phyloP scores from a whole-genome alignment of 148 eudicot species.

The Arbutus unedo region DNA sequence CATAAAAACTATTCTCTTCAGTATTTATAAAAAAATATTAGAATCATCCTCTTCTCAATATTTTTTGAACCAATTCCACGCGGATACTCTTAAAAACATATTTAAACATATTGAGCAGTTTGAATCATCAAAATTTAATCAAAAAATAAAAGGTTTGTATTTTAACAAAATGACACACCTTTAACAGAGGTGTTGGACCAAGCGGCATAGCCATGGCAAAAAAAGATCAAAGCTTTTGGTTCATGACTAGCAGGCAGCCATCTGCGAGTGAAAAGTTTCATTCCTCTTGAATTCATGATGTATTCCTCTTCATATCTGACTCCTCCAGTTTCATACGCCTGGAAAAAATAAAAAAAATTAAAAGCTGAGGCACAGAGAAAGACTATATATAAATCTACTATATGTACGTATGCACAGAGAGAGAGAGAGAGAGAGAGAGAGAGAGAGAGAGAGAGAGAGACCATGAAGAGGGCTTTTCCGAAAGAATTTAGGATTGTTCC shows the following conservation, averaged over 20 bases:
- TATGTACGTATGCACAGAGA: too few relatives aligned
- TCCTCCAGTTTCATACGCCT: conserved; percentile 27
- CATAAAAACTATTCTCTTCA: too few relatives aligned
- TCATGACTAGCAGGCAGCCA: conserved; percentile 52
- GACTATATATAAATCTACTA: too few relatives aligned
- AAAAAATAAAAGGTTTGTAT: too few relatives aligned
- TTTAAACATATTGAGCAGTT: too few relatives aligned
- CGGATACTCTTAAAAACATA: too few relatives aligned
- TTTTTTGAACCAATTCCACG: too few relatives aligned
- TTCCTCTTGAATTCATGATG: conserved; percentile 39
- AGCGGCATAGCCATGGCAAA: conserved; percentile 93
- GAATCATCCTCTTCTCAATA: too few relatives aligned
- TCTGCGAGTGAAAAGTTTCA: conserved; percentile 69
- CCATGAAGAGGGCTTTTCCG: neutral
- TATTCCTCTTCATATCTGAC: conserved; percentile 67
- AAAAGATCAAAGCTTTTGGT: conserved; percentile 79
- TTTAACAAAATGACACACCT: neutral
- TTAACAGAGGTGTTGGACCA: conserved; percentile 34
- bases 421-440: conserved; percentile 11
- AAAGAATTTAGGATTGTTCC: neutral
- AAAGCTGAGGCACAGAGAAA: neutral
- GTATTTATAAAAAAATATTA: too few relatives aligned
- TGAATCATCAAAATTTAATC: too few relatives aligned
- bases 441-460: conserved; percentile 14
- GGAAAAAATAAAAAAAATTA: conserved; percentile 15